Evolutionary conservation across 805 yeast genomes (phyloP), one percentile per base, ranked within the genome.

Genomic region (Metschnikowia vanudenii): DNA sequence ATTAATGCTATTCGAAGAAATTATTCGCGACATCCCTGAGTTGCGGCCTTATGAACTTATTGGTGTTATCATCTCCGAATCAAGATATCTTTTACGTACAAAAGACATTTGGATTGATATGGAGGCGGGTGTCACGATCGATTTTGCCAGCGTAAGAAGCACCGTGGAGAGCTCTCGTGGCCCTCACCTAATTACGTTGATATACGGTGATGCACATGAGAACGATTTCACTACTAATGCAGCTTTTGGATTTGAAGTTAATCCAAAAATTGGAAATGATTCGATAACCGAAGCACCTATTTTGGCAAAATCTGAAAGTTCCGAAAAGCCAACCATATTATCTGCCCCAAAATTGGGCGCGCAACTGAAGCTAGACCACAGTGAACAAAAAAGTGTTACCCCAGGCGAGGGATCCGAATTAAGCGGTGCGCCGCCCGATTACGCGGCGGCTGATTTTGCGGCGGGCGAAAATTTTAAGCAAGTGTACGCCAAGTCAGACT

Each of bases 61-160:
- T 0, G 70, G 72, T 1, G 62, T 69, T 16, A 57, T 69, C 14
- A 35, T 67, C n/a, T 58, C 63, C 3, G 73, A 64, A 30, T 33
- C 52, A 8, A 61, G 61, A 34, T 71, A 63, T 50, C 64, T 45
- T 24, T 18, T 47, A 33, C 49, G 51, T 14, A 34, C 30, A 18
- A 19, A 31, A 3, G 51, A 36, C 19, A 6, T 39, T 12, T 55
- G 57, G 57, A 40, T 52, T 19, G 43, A 49, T 18, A 51, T 53
- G 54, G 52, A 47, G 32, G 47, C 49, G 11, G 41, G 46, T 17
- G 51, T 46, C 26, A 37, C 45, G 3, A 51, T 46, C n/a, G 56
- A 47, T 16, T 51, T 55, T 18, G 50, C 36, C 3, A 44, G 40
- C 8, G 47, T 55, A 26, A 45, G 32, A n/a, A 40, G 18, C n/a